Evolutionary conservation across 2,329 filamentous ascomycete genomes (phyloP).

Genomic region (Trichothecium sympodiale): DNA sequence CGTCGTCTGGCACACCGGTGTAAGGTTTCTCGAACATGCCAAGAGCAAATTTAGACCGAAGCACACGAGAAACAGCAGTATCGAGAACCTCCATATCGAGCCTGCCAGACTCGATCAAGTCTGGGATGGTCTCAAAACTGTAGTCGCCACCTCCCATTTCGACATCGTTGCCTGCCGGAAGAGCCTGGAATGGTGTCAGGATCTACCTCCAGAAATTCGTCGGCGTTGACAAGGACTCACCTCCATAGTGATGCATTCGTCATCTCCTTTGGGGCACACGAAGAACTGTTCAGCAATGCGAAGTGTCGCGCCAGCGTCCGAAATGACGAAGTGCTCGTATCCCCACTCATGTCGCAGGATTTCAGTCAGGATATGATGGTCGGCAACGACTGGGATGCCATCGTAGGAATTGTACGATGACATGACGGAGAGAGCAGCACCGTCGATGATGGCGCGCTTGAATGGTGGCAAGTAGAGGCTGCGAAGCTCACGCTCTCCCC

Average conservation of each 20-base stretch:
- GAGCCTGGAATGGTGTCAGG: constrained; percentile 23
- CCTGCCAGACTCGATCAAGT: constrained; percentile 49
- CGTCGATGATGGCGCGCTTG: constrained; percentile 61
- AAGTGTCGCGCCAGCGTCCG: constrained; percentile 60
- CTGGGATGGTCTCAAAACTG: constrained; percentile 56
- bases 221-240: constrained; percentile 16
- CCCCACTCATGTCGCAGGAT: constrained; percentile 64
- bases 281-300: constrained; percentile 53
- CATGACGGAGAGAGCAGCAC: constrained; percentile 59
- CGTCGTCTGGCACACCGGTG: constrained; percentile 40
- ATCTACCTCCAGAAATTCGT: neutral
- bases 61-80: constrained; percentile 51
- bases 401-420: constrained; percentile 66
- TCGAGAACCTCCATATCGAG: constrained; percentile 50
- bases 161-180: constrained; percentile 60
- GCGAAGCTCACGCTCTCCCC: constrained; percentile 40
- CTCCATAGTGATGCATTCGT: constrained; percentile 51
- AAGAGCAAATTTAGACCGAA: constrained; percentile 57
- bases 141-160: constrained; percentile 71
- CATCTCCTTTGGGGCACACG: constrained; percentile 50
- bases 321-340: constrained; percentile 55
- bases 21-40: constrained; percentile 65
- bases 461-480: constrained; percentile 49
- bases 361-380: constrained; percentile 54
- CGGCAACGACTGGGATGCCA: constrained; percentile 55